These are phyloP conservation scores for Leccinum fibrillosum DNA, from an alignment of 768 basidiomycete species.

Conservation along the genomic window DNA sequence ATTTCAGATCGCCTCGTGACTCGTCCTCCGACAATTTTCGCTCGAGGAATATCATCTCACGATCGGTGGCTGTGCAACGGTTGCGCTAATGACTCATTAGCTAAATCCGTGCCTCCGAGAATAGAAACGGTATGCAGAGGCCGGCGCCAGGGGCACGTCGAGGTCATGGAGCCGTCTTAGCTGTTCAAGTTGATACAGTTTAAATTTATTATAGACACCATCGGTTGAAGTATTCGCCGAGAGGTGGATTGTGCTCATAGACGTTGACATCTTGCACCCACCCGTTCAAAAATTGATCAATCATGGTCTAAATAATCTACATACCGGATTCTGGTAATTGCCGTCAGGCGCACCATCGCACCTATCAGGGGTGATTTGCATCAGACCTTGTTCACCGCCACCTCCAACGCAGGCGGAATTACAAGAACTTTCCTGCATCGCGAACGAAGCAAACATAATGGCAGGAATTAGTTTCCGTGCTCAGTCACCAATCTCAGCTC, in stretches of 20 bases:
- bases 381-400: conserved; percentile 80
- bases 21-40: not conserved
- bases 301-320: not conserved
- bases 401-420: conserved; percentile 64
- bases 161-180: not conserved
- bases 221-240: conserved; percentile 68
- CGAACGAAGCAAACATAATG: conserved; percentile 80
- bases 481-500: not conserved
- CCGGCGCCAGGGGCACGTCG: no score
- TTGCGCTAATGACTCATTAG: not conserved
- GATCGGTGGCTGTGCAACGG: conserved; percentile 28
- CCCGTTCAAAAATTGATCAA: conserved; percentile 62
- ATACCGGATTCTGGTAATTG: conserved; percentile 41
- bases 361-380: conserved; percentile 82
- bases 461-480: conserved; percentile 49
- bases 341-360: conserved; percentile 53
- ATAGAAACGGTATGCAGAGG: not conserved
- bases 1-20: not conserved
- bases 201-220: not conserved
- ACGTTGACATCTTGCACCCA: conserved; percentile 63
- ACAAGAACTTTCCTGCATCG: conserved; percentile 86
- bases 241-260: conserved; percentile 37
- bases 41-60: conserved; percentile 24
- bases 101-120: not conserved
- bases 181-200: not conserved